Conservation (phyloP, 2,329 filamentous ascomycete species). For the Sphaerulina musiva region DNA sequence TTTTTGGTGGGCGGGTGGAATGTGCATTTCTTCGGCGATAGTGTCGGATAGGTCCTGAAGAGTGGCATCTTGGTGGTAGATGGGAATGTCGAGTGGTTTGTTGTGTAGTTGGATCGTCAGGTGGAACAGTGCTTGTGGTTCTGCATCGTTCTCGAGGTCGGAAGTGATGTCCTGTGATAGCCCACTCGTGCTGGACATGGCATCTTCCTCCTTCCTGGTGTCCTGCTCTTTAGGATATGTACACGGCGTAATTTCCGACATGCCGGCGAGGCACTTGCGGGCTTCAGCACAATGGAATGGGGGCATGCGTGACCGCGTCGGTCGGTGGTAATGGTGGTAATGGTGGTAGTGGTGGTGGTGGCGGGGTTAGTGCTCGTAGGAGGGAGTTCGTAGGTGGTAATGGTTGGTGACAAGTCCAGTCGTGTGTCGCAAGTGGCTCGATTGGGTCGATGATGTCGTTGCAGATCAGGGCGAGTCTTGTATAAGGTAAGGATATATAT, state of each 20-base stretch:
- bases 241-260: slow-evolving; percentile 13
- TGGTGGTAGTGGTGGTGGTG: background rate
- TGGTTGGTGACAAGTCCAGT: no score
- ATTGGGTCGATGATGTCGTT: no score
- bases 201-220: slow-evolving; percentile 5
- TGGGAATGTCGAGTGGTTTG: slow-evolving; percentile 43
- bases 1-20: slow-evolving; percentile 61
- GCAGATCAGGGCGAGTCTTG: no score
- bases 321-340: background rate
- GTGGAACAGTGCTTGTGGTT: slow-evolving; percentile 28
- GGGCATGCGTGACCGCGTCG: slow-evolving; percentile 3
- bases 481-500: no score
- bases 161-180: slow-evolving; percentile 14
- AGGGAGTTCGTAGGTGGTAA: no score
- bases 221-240: slow-evolving; percentile 8
- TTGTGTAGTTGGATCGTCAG: slow-evolving; percentile 52
- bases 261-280: slow-evolving; percentile 10
- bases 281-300: slow-evolving; percentile 11
- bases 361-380: no score
- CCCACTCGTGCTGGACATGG: slow-evolving; percentile 2
- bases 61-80: slow-evolving; percentile 45
- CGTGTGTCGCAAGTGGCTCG: no score
- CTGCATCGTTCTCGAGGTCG: slow-evolving; percentile 17
- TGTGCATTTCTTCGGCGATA: slow-evolving; percentile 51
- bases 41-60: slow-evolving; percentile 53